phyloP scores from a whole-genome alignment of 352 stramenopile genomes.

The Phytophthora aleatoria region DNA sequence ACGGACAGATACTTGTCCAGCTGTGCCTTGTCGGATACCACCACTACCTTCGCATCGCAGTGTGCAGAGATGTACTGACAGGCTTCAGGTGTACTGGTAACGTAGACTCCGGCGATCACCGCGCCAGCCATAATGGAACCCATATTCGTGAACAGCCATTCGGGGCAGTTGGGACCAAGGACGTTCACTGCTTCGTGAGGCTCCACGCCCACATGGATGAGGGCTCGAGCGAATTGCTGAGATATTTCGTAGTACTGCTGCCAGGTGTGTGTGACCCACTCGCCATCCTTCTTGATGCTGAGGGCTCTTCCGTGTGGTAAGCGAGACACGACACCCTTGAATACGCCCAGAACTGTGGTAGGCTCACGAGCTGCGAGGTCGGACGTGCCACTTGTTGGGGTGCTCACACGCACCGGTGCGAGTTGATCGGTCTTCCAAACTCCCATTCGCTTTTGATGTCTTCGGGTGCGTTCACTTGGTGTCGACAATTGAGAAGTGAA shows the following conservation, averaged over 20 bases:
- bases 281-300: conserved; percentile 43
- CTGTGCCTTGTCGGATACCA: conserved; percentile 71
- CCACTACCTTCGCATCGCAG: conserved; percentile 75
- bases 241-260: conserved; percentile 79
- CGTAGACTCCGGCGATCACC: conserved; percentile 85
- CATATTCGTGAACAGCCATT: conserved; percentile 87
- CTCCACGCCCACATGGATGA: conserved; percentile 75
- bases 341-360: conserved; percentile 42
- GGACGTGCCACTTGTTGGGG: conserved; percentile 10
- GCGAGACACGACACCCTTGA: conserved; percentile 41
- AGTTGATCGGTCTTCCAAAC: conserved; percentile 32
- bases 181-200: conserved; percentile 79
- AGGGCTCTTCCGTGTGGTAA: conserved; percentile 39
- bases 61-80: conserved; percentile 85
- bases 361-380: conserved; percentile 38
- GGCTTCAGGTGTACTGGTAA: conserved; percentile 73
- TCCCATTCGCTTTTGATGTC: conserved; percentile 15
- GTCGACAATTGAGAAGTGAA: conserved; percentile 23
- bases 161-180: conserved; percentile 84
- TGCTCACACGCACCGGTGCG: conserved; percentile 20
- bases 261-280: conserved; percentile 67
- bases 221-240: conserved; percentile 68
- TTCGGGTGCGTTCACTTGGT: not conserved
- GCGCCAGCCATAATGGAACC: conserved; percentile 81
- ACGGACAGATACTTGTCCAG: conserved; percentile 79